These are phyloP conservation scores for Colletotrichum spaethianum DNA, from an alignment of 2,329 filamentous ascomycete species.

Conservation along the genomic window DNA sequence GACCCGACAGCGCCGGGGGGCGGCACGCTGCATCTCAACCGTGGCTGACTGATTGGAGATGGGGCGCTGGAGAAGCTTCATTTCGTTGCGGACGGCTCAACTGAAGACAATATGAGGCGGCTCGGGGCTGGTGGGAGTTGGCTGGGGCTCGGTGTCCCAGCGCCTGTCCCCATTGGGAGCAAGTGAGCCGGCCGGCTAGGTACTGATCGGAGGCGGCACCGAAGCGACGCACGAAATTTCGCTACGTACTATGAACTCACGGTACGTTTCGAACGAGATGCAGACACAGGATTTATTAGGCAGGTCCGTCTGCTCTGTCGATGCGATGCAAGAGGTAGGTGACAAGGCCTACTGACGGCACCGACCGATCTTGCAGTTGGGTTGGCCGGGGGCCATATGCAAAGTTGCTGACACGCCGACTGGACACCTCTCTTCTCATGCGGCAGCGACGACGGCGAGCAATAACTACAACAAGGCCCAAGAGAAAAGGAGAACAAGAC, in stretches of 20 bases:
- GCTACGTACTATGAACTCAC: not conserved
- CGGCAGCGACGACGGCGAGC: not conserved
- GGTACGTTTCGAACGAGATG: slow-evolving; percentile 4
- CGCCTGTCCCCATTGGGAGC: not conserved
- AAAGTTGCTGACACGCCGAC: not conserved
- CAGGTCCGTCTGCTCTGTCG: slow-evolving; percentile 7
- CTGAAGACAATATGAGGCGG: slow-evolving; percentile 16
- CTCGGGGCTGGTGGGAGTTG: not conserved
- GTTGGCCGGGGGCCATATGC: not conserved
- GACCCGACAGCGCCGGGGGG: not conserved
- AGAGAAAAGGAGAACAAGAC: not conserved
- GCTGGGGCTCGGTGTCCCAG: not conserved
- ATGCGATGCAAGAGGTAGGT: slow-evolving; percentile 21
- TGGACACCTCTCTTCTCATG: not conserved
- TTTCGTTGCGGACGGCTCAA: slow-evolving; percentile 21
- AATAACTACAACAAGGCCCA: not conserved
- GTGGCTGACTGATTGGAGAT: not conserved
- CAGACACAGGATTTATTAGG: slow-evolving; percentile 6
- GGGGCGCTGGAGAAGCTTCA: not conserved
- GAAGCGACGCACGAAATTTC: not conserved
- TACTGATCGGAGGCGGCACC: not conserved
- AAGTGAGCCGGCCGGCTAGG: not conserved
- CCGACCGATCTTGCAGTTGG: not conserved
- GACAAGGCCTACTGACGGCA: not conserved
- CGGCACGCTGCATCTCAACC: not conserved